A percentile compares a stretch with the other conserved stretches of the same genome.
These are phyloP conservation scores for Sclerotinia subarctica DNA, from an alignment of 2,329 filamentous ascomycete genomes.

Conservation along the genomic window DNA sequence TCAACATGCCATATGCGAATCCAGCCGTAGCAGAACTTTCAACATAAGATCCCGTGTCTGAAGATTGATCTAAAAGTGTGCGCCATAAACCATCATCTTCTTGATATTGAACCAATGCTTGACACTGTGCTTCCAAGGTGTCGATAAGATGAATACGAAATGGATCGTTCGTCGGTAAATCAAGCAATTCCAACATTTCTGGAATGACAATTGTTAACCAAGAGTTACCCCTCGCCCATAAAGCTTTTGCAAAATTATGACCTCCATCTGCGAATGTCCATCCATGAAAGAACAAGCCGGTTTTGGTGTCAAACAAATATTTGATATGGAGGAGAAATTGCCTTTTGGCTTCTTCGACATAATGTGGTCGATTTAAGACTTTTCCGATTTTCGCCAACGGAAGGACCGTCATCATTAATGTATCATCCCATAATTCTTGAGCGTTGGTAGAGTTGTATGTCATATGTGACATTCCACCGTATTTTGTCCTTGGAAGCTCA, in stretches of 20 bases:
- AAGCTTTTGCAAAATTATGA: constrained; percentile 57
- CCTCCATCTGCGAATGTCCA: constrained; percentile 72
- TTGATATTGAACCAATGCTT: constrained; percentile 61
- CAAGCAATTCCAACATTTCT: constrained; percentile 72
- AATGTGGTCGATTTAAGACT: constrained; percentile 65
- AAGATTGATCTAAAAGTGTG: constrained; percentile 67
- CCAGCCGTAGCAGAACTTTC: constrained; percentile 78
- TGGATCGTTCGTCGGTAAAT: constrained; percentile 57
- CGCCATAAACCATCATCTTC: constrained; percentile 64
- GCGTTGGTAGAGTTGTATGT: constrained; percentile 61
- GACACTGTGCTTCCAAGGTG: constrained; percentile 66
- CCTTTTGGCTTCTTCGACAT: constrained; percentile 72
- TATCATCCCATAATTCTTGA: constrained; percentile 80
- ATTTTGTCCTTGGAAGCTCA: constrained; percentile 67
- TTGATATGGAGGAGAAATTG: constrained; percentile 77
- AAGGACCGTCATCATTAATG: constrained; percentile 83
- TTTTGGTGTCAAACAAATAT: constrained; percentile 69
- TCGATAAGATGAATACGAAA: constrained; percentile 54
- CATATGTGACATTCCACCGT: constrained; percentile 48
- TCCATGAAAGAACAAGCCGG: constrained; percentile 76
- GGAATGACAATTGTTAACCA: constrained; percentile 84
- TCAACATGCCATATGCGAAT: constrained; percentile 77
- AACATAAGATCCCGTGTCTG: constrained; percentile 66
- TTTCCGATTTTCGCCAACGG: constrained; percentile 70
- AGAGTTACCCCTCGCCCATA: constrained; percentile 61